Evolutionary conservation across 805 yeast genomes (phyloP).

Genomic region (Saccharomycopsis sp.): DNA sequence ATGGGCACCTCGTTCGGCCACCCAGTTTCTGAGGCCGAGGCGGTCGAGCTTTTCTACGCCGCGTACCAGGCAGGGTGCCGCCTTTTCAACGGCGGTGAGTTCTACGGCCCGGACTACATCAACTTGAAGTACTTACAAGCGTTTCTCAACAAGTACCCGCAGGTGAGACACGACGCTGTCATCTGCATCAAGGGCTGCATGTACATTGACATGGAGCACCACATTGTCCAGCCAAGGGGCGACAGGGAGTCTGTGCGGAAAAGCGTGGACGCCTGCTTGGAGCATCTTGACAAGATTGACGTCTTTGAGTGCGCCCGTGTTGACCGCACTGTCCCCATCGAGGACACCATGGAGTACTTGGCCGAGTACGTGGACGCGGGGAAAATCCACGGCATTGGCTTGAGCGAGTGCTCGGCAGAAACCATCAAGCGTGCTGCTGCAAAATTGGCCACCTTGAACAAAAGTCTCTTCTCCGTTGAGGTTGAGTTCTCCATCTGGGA

Average conservation of each 20-base stretch:
- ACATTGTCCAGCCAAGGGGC: constrained; percentile 39
- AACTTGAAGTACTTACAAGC: constrained; percentile 50
- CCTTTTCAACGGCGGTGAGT: constrained; percentile 68
- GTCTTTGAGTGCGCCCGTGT: constrained; percentile 69
- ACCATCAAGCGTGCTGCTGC: constrained; percentile 53
- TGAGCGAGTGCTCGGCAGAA: constrained; percentile 61
- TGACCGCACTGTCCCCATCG: constrained; percentile 47
- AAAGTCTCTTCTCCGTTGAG: no score
- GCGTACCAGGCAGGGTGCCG: constrained; percentile 39
- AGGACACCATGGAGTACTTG: constrained; percentile 48
- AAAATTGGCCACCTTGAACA: constrained; percentile 51
- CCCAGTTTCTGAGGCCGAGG: constrained; percentile 31
- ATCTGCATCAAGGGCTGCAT: constrained; percentile 58
- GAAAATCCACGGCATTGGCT: constrained; percentile 59
- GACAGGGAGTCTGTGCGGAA: constrained; percentile 36
- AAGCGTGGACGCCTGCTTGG: constrained; percentile 38
- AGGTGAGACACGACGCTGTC: constrained; percentile 43
- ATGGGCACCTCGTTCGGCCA: not conserved
- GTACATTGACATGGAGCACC: constrained; percentile 30
- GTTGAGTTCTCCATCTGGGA: constrained; percentile 64
- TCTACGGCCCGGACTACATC: constrained; percentile 50
- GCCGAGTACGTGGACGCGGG: constrained; percentile 55
- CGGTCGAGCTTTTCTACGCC: constrained; percentile 44
- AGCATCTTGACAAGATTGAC: constrained; percentile 39
- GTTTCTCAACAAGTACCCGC: constrained; percentile 52